phyloP scores from a whole-genome alignment of 495 filamentous ascomycete genomes.

The Astrocystis sublimbata region DNA sequence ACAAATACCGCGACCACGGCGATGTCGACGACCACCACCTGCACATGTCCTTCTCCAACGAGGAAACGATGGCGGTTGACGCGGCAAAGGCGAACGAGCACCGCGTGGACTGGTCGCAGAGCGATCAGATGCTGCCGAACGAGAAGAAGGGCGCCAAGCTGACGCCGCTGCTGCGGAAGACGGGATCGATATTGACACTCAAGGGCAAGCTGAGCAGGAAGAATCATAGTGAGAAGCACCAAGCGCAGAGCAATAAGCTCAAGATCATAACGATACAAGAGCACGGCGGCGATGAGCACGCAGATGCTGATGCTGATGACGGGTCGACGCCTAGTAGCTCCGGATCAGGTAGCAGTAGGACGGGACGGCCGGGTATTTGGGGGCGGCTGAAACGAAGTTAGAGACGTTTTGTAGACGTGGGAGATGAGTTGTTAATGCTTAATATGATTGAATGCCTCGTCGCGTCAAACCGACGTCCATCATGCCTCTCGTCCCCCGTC shows the following conservation, averaged over 20 bases:
- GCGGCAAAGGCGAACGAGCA: slow-evolving; percentile 23
- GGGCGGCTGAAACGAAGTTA: slow-evolving; percentile 11
- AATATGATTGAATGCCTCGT: too few species aligned
- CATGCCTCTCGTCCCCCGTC: too few species aligned
- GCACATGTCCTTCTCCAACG: slow-evolving; percentile 20
- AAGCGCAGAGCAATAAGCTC: background rate
- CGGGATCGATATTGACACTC: slow-evolving; percentile 43
- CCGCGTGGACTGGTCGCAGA: slow-evolving; percentile 50
- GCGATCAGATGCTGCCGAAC: slow-evolving; percentile 36
- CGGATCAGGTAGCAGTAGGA: background rate
- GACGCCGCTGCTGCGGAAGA: slow-evolving; percentile 37
- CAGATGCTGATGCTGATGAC: slow-evolving; percentile 12
- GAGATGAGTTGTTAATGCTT: background rate
- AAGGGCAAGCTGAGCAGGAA: slow-evolving; percentile 29
- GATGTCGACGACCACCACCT: background rate
- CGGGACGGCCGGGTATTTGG: slow-evolving; percentile 5
- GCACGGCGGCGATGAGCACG: background rate
- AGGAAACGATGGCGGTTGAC: slow-evolving; percentile 24
- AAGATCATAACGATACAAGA: slow-evolving; percentile 11
- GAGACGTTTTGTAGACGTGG: background rate
- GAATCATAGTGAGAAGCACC: background rate
- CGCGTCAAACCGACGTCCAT: too few species aligned
- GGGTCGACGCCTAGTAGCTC: slow-evolving; percentile 18
- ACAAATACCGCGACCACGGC: background rate
- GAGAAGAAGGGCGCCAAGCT: slow-evolving; percentile 22